Base-by-base conservation (phyloP, 805 yeast species). In the Candida gorgasii region DNA sequence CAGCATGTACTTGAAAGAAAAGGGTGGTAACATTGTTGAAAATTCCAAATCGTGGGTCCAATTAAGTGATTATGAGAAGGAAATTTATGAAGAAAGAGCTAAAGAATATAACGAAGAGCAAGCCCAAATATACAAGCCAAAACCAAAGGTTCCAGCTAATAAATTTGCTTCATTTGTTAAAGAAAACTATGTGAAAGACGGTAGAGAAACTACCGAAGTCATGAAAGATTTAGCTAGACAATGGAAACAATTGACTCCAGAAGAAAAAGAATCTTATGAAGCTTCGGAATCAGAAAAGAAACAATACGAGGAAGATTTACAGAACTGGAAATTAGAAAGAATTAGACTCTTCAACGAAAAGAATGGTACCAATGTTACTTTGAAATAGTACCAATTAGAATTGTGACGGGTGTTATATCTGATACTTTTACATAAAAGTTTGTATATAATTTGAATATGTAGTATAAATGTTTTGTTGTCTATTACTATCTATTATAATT, bases 291-390 rank as follows among this genome's bases (percentile, higher is more conserved):
- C 39, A 19, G 60, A 44, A 8, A 47, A 50, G 46, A 53, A 51
- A 2, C 46, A 47, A 4, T 62, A 58, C 49, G 44, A 49, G 18
- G 40, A 44, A 34, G 54, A 49, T 15, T 53, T 58, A 38, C 50
- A 54, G n/a, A 45, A 44, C 1, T 69, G 75, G 75, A 56, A 52
- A 28, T 49, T 51, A 9, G 44, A 55, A 17, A 60, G 74, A 51
- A 13, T 49, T 29, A 35, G 45, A 22, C 13, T 44, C 22, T 49
- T 18, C 33, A 49, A 46, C 34, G 41, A 46, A 16, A 29, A 35
- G 27, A 20, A 45, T 28, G 48, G 48, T 20, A 40, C 40, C 8
- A 32, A 35, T 15, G 8, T 44, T 7, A 31, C 39, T 19, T 19
- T 42, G 14, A 30, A 19, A 18, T 12, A 24, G n/a, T 24, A 5